Conservation (phyloP, 2,329 filamentous ascomycete species). For the Cercospora zeae-maydis region DNA sequence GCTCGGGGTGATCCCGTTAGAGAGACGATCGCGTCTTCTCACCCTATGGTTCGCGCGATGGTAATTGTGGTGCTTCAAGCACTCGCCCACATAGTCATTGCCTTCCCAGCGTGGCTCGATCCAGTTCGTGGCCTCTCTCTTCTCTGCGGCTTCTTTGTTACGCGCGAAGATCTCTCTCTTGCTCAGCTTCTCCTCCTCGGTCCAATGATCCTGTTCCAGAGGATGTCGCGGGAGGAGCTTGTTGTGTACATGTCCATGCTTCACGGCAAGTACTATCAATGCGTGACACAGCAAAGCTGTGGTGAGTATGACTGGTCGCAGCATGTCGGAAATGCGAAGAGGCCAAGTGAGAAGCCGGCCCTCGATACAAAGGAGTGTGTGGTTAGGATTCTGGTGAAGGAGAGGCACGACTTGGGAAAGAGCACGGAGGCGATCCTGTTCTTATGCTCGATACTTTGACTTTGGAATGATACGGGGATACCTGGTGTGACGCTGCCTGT, state of each 20-base stretch:
- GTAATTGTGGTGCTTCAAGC: conserved; percentile 74
- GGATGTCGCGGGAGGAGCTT: neutral
- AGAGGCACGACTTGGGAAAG: neutral
- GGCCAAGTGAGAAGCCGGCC: conserved; percentile 4
- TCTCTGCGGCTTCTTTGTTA: conserved; percentile 1
- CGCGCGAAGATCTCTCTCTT: conserved; percentile 2
- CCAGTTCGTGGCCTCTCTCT: neutral
- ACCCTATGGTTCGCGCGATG: conserved; percentile 70
- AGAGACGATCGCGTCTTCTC: neutral
- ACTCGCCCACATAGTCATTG: conserved; percentile 38
- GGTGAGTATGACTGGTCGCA: conserved; percentile 1
- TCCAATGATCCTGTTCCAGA: conserved; percentile 1
- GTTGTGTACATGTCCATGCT: neutral
- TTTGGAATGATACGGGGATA: neutral
- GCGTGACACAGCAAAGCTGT: conserved; percentile 13
- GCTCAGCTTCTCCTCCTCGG: neutral
- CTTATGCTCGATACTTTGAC: neutral
- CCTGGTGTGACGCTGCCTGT: neutral
- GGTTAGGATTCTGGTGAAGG: neutral
- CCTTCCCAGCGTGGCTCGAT: conserved; percentile 1
- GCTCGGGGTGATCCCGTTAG: neutral
- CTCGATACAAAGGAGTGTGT: neutral
- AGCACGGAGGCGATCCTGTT: neutral
- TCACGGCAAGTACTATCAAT: neutral
- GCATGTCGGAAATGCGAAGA: neutral